Conservation (phyloP, 352 stramenopile species). For the Phytophthora pistaciae region DNA sequence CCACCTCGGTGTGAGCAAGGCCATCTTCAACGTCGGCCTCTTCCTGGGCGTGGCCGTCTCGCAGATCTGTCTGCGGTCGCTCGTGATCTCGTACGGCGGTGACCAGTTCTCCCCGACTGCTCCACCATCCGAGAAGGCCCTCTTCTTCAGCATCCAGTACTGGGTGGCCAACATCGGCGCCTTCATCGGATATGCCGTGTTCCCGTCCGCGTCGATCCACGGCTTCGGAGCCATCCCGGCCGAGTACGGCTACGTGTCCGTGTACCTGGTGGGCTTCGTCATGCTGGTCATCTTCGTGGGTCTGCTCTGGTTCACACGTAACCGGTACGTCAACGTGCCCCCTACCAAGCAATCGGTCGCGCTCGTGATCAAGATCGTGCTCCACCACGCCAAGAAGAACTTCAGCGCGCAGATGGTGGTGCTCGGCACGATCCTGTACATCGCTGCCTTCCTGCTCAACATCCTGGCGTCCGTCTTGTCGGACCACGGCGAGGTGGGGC, state of each 20-base stretch:
- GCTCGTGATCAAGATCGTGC: conserved; percentile 7
- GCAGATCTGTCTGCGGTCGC: conserved; percentile 4
- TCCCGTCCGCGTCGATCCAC: conserved; percentile 8
- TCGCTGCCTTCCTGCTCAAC: conserved; percentile 4
- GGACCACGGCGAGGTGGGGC: conserved; percentile 4
- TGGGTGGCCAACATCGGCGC: conserved; percentile 7
- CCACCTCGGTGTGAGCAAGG: conserved; percentile 5
- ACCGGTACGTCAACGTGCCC: conserved; percentile 4
- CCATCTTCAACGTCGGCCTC: conserved; percentile 6
- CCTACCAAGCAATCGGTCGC: conserved; percentile 1
- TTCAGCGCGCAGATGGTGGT: conserved; percentile 6
- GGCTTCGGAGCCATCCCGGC: conserved; percentile 1
- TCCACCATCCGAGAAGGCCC: not conserved
- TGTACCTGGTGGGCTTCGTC: not conserved
- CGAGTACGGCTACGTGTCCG: not conserved
- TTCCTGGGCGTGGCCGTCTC: conserved; percentile 2
- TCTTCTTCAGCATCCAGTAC: conserved; percentile 10
- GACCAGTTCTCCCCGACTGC: not conserved
- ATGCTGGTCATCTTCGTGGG: conserved; percentile 5
- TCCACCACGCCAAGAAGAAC: conserved; percentile 6
- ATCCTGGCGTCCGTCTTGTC: conserved; percentile 4
- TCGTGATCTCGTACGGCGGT: conserved; percentile 4
- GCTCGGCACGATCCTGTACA: conserved; percentile 1
- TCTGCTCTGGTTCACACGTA: not conserved
- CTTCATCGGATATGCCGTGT: conserved; percentile 3